Evolutionary conservation across 768 basidiomycete species (phyloP).

Genomic region (Tremella fuciformis): DNA sequence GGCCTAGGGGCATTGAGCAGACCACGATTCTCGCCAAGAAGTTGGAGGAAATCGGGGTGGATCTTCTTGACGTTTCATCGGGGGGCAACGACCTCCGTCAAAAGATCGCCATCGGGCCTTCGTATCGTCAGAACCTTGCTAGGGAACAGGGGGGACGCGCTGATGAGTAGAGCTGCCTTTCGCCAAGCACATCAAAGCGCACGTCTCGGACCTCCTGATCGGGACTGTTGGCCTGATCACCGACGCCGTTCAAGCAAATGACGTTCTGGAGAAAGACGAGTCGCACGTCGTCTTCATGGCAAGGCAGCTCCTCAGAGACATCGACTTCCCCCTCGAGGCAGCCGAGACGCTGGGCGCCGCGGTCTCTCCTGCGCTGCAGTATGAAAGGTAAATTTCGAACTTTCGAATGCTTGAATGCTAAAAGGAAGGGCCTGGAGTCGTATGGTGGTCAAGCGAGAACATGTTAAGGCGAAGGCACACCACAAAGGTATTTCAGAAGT

Average conservation of each 20-base stretch:
- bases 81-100: slow-evolving; percentile 67
- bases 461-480: slow-evolving; percentile 11
- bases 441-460: slow-evolving; percentile 40
- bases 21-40: slow-evolving; percentile 61
- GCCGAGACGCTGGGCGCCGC: slow-evolving; percentile 64
- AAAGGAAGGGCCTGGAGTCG: slow-evolving; percentile 33
- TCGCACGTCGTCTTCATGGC: slow-evolving; percentile 69
- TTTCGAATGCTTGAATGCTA: background rate
- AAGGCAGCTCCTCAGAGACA: slow-evolving; percentile 65
- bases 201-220: slow-evolving; percentile 51
- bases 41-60: slow-evolving; percentile 64
- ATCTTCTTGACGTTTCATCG: slow-evolving; percentile 69
- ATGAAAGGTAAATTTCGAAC: slow-evolving; percentile 52
- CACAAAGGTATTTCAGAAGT: slow-evolving; percentile 26
- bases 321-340: slow-evolving; percentile 64
- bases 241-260: slow-evolving; percentile 62
- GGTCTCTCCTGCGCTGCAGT: slow-evolving; percentile 70
- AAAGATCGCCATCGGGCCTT: slow-evolving; percentile 57
- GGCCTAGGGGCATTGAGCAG: slow-evolving; percentile 66
- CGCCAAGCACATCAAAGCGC: slow-evolving; percentile 57
- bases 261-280: slow-evolving; percentile 64
- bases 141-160: background rate
- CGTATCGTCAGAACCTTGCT: slow-evolving; percentile 30
- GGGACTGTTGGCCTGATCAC: slow-evolving; percentile 73
- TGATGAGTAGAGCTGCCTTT: slow-evolving; percentile 61